Evolutionary conservation across 2,329 filamentous ascomycete species (phyloP).

Genomic region (Pseudonectria buxi): DNA sequence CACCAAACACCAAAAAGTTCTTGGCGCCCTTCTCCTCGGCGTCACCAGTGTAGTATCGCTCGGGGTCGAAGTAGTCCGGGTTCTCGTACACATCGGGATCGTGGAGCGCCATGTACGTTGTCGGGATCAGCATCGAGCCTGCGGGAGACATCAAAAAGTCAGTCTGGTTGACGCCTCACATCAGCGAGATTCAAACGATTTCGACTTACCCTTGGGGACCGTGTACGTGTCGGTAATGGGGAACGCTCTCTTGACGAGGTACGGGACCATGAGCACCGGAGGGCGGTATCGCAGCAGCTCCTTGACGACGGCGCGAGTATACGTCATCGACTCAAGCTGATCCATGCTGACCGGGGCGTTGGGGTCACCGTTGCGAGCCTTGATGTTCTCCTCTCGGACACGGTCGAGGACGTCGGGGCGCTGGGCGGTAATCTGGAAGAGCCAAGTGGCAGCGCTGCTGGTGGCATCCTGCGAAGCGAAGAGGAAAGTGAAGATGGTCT

Average conservation of each 20-base stretch:
- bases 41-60: slow-evolving; percentile 84
- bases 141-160: not conserved
- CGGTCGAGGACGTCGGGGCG: slow-evolving; percentile 87
- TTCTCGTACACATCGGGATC: slow-evolving; percentile 89
- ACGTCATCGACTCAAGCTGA: slow-evolving; percentile 78
- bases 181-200: not conserved
- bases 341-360: slow-evolving; percentile 70
- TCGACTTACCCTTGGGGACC: slow-evolving; percentile 68
- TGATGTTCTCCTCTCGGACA: slow-evolving; percentile 84
- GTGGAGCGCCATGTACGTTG: slow-evolving; percentile 82
- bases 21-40: slow-evolving; percentile 80
- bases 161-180: slow-evolving; percentile 12
- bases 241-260: slow-evolving; percentile 90
- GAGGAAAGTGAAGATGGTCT: slow-evolving; percentile 92
- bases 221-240: slow-evolving; percentile 83
- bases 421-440: slow-evolving; percentile 92
- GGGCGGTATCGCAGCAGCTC: slow-evolving; percentile 91
- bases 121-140: slow-evolving; percentile 90
- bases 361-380: slow-evolving; percentile 66
- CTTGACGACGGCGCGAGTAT: slow-evolving; percentile 86
- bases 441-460: slow-evolving; percentile 85
- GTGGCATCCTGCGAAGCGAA: slow-evolving; percentile 98
- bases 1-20: slow-evolving; percentile 96
- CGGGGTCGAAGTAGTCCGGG: slow-evolving; percentile 82
- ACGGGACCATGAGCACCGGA: slow-evolving; percentile 95